Conservation (phyloP, 352 stramenopile genomes). For the Aphanomyces invadans region DNA sequence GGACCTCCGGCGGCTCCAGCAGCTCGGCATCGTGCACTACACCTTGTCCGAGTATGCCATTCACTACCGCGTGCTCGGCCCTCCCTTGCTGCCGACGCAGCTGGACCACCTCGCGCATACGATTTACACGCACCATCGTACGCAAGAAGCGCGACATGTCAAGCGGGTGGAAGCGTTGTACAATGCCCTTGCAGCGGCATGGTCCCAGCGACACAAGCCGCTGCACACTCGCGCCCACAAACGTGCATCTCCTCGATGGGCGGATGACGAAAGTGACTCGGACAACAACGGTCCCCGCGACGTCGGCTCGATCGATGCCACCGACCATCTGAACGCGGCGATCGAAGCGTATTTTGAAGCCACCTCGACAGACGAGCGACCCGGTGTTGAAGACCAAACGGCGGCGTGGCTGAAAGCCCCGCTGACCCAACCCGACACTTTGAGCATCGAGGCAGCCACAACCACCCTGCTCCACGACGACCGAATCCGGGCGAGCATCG, state of each 20-base stretch:
- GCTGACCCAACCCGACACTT: conserved; percentile 41
- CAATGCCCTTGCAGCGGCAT: conserved; percentile 35
- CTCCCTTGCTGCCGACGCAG: neutral
- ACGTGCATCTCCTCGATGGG: too few species aligned
- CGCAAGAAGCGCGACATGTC: conserved; percentile 52
- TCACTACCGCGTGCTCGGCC: neutral
- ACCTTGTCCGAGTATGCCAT: conserved; percentile 17
- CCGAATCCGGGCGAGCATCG: conserved; percentile 31
- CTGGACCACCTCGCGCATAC: conserved; percentile 39
- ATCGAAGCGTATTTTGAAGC: conserved; percentile 50
- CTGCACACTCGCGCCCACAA: too few species aligned
- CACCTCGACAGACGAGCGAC: too few species aligned
- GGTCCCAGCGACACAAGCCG: conserved; percentile 29
- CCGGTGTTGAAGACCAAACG: conserved; percentile 40
- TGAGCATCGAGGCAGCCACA: conserved; percentile 39
- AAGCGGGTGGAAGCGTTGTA: conserved; percentile 50
- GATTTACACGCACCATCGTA: conserved; percentile 54
- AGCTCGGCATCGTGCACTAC: conserved; percentile 19
- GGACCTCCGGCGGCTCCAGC: conserved; percentile 20
- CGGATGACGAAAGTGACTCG: too few species aligned
- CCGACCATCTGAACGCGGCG: conserved; percentile 36
- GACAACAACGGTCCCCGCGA: too few species aligned
- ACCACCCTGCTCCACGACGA: conserved; percentile 10
- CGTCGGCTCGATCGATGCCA: neutral
- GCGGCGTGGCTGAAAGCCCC: conserved; percentile 34